Base-by-base conservation (phyloP, 352 stramenopile species). In the Pythium dissimile region DNA sequence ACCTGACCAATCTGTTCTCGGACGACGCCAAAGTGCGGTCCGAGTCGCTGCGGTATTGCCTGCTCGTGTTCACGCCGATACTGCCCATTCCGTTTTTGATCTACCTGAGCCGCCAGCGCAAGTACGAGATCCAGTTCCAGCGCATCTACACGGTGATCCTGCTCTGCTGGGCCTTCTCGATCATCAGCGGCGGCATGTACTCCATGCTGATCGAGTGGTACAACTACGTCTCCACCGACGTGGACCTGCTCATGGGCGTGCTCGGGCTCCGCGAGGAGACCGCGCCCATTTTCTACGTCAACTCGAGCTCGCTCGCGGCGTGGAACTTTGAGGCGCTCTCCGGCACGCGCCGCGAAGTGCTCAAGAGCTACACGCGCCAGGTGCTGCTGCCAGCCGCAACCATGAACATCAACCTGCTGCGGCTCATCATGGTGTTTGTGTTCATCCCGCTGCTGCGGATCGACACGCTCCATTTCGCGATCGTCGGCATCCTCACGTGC, bases 141-240 rank as follows among this genome's bases (percentile, higher is more conserved):
- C 60, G 74, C n/a, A 70, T 88, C 18, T 92, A 92, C 62, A 85
- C 78, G 7, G 53, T 80, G 8, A 64, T 92, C 11, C 37, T 88
- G 26, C 28, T 89, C 9, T 89, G 74, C 37, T 92, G 80, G 80
- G 81, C 70, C 26, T 83, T 86, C 48, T 89, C 80, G 12, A 79
- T 92, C 47, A 83, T 90, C 46, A 69, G 62, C 2, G 83, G 83
- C 18, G 83, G 83, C 6, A 86, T 89, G 78, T 89, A 89, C 46
- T 90, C 83, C 18, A 87, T 92, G 80, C 70, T 92, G n/a, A 77
- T 61, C 20, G 83, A 92, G 62, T 92, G 80, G 80, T 88, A 77
- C 62, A 84, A 75, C 48, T 90, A 88, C 64, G 67, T 92, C 7
- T 66, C 67, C 12, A 83, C 84, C 49, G 80, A 92, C 58, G 67